phyloP scores from a whole-genome alignment of 2,329 filamentous ascomycete species.

The Dactylellina drechsleri region DNA sequence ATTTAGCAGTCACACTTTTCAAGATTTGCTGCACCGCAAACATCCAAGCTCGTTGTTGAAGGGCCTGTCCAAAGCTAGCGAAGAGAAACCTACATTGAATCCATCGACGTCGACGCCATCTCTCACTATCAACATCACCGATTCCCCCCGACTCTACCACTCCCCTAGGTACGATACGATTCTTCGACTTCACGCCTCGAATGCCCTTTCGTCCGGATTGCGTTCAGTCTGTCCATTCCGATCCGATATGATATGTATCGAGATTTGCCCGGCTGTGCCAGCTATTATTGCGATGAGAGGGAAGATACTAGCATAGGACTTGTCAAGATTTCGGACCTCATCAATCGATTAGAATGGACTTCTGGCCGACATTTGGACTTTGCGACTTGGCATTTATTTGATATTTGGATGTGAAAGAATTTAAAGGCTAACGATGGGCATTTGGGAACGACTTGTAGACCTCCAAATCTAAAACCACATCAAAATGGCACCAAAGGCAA shows the following conservation, averaged over 20 bases:
- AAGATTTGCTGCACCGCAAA: constrained; percentile 46
- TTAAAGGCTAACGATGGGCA: constrained; percentile 40
- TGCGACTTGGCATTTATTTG: constrained; percentile 8
- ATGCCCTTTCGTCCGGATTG: neutral
- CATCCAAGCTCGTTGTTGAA: constrained; percentile 8
- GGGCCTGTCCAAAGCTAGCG: constrained; percentile 26
- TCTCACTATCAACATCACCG: constrained; percentile 44
- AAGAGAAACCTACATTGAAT: constrained; percentile 46
- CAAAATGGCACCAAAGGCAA: constrained; percentile 85
- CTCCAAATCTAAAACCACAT: constrained; percentile 37
- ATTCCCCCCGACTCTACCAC: constrained; percentile 32
- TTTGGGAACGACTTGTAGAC: constrained; percentile 27
- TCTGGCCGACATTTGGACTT: constrained; percentile 5
- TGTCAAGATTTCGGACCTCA: constrained; percentile 22
- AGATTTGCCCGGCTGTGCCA: constrained; percentile 19
- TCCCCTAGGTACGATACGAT: constrained; percentile 46
- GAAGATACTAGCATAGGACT: constrained; percentile 17
- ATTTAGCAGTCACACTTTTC: constrained; percentile 55
- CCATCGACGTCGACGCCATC: constrained; percentile 46
- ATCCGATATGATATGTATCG: constrained; percentile 20
- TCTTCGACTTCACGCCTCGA: neutral
- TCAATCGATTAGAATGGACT: constrained; percentile 21
- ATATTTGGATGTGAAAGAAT: constrained; percentile 7
- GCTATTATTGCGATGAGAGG: constrained; percentile 15
- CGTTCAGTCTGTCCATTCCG: constrained; percentile 25